Conservation (phyloP, 78 protist species). For the Dictyostelium discoideum region dicty_2.7 NC_007088.5:5353001-5353500, state of each 20-base stretch:
- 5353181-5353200: background rate
- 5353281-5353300: background rate
- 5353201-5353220: background rate
- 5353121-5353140: background rate
- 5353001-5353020: background rate
- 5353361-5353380: background rate
- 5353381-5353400: too few relatives aligned
- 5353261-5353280: background rate
- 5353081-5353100: background rate
- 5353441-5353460: background rate
- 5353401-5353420: too few relatives aligned
- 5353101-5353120: background rate
- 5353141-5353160: background rate
- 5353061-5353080: background rate
- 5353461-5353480: background rate
- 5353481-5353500: background rate
- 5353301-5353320: background rate
- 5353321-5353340: background rate
- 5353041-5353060: background rate
- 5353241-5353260: background rate
- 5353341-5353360: background rate
- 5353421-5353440: too few relatives aligned
- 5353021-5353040: background rate
- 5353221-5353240: background rate
- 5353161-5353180: background rate